Evolutionary conservation across 2,329 filamentous ascomycete genomes (phyloP).

Genomic region (Trichophyton simii): DNA sequence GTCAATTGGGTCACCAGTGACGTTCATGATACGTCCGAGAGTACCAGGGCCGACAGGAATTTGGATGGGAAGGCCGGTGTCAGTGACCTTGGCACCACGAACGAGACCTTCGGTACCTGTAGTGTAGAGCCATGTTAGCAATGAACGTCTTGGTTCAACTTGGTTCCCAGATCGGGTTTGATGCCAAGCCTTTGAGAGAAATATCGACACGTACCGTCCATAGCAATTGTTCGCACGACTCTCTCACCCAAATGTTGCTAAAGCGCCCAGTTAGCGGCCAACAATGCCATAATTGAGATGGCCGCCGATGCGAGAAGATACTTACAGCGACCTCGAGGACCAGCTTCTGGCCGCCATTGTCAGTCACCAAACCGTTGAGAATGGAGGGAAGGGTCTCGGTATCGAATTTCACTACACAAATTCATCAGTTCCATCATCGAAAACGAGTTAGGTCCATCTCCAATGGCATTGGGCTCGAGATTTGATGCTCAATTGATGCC

Average conservation of each 20-base stretch:
- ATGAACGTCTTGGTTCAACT: slow-evolving; percentile 12
- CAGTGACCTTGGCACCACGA: slow-evolving; percentile 70
- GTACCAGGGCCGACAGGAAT: slow-evolving; percentile 89
- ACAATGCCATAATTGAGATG: slow-evolving; percentile 45
- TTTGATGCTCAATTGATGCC: slow-evolving; percentile 4
- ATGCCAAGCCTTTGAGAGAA: slow-evolving; percentile 3
- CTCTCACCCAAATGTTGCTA: slow-evolving; percentile 99
- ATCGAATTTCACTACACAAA: slow-evolving; percentile 80
- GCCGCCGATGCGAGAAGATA: slow-evolving; percentile 41
- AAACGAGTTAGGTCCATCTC: background rate
- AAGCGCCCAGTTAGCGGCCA: slow-evolving; percentile 8
- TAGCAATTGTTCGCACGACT: slow-evolving; percentile 99
- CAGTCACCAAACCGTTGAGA: slow-evolving; percentile 88
- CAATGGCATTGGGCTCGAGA: background rate
- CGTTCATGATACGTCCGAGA: slow-evolving; percentile 99
- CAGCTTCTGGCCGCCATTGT: slow-evolving; percentile 87
- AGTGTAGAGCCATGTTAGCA: slow-evolving; percentile 7
- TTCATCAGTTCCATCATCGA: slow-evolving; percentile 16
- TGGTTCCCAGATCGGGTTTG: background rate
- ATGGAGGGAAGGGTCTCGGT: slow-evolving; percentile 85
- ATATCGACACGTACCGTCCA: slow-evolving; percentile 66
- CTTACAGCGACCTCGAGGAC: slow-evolving; percentile 92
- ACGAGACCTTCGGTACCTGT: slow-evolving; percentile 97
- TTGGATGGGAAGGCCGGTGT: slow-evolving; percentile 91
- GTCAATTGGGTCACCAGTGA: slow-evolving; percentile 99